Conservation (phyloP, 2,329 filamentous ascomycete species). For the Aspergillus melleus region DNA sequence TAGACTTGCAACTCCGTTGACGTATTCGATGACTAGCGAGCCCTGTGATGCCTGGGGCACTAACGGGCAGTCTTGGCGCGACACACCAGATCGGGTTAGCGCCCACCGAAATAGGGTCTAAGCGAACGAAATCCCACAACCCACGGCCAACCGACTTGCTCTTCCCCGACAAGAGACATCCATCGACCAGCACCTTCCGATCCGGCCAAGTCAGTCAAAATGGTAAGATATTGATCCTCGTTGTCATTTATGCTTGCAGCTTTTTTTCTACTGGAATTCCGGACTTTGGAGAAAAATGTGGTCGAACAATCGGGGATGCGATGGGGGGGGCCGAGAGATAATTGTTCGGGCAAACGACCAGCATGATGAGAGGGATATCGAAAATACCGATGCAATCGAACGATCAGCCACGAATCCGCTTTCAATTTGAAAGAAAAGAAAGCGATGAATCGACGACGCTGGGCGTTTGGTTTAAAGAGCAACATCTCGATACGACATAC, state of each 20-base stretch:
- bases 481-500: neutral
- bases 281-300: conserved; percentile 22
- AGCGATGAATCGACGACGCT: neutral
- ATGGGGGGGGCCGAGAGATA: conserved; percentile 4
- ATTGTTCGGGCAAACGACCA: conserved; percentile 1
- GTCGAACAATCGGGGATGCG: conserved; percentile 10
- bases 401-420: neutral
- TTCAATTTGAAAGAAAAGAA: neutral
- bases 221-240: conserved; percentile 39
- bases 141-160: conserved; percentile 34
- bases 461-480: neutral
- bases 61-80: conserved; percentile 17
- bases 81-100: conserved; percentile 31
- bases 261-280: conserved; percentile 17
- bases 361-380: neutral
- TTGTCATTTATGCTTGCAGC: conserved; percentile 21
- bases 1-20: neutral
- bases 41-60: conserved; percentile 21
- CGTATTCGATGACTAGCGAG: neutral
- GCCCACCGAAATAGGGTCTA: conserved; percentile 38
- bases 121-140: conserved; percentile 49
- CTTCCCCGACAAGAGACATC: conserved; percentile 42
- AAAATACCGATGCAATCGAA: neutral
- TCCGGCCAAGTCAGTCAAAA: conserved; percentile 50
- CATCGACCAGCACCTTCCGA: conserved; percentile 43